Evolutionary conservation across 441 rosid species (phyloP), one percentile per base, ranked within the genome.

Genomic region (Arabidopsis lyrata): DNA sequence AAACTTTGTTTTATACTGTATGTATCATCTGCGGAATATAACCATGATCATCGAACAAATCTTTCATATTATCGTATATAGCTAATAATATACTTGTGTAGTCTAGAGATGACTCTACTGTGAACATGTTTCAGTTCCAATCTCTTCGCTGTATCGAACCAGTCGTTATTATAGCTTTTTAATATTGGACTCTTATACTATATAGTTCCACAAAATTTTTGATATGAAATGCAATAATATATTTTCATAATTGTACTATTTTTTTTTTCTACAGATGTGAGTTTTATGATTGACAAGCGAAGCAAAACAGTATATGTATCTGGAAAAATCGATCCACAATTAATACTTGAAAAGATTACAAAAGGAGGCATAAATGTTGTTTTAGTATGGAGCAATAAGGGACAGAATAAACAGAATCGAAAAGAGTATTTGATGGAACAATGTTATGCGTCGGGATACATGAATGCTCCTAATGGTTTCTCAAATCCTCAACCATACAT

Each of bases 271-370:
- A 3, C 14, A 70, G 66, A 35, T 70, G 39, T 70, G 38, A 70
- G 20, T 35, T 58, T 58, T 9, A 47, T 41, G 38, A 47, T 70
- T 1, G 74, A 58, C 39, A 58, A 70, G 58, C 8, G 3, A 58
- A 58, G 49, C 44, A 70, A 48, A 59, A 70, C 74, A 0, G 27
- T 70, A 22, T 58, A 70, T 11, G 3, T 59, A 35, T 47, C 36
- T 13, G 78, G 78, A 9, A 58, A 74, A 12, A 6, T 34, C 18
- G 13, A 74, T 39, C 73, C 49, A 22, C 54, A 58, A 11, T 39
- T 10, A 38, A 39, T 74, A 38, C 67, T 49, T 29, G 54, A 49
- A 39, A 49, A 29, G n/a, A 58, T 74, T 39, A 41, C 29, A 57
- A 58, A 66, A 8, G 3, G 62, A 59, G 67, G 78, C 20, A 13